Evolutionary conservation across 306 rosid genomes (phyloP).

Genomic region (Quercus robur): DNA sequence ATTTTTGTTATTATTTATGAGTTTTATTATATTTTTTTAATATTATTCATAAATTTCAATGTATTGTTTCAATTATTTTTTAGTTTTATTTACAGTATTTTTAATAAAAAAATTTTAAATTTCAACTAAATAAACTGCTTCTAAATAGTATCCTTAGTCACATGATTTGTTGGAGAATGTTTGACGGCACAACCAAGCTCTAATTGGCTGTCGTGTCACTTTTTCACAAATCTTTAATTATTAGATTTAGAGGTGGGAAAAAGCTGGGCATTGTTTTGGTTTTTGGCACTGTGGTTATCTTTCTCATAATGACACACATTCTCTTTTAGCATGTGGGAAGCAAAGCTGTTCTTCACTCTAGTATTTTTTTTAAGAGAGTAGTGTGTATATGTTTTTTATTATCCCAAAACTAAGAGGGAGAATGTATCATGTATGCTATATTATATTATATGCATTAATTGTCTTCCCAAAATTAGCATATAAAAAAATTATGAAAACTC

Average conservation of each 20-base stretch:
- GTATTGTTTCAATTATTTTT: accelerated
- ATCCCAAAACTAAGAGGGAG: no score
- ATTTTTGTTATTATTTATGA: no score
- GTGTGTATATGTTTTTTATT: no score
- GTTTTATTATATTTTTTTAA: accelerated
- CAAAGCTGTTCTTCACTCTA: neutral
- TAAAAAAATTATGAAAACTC: neutral
- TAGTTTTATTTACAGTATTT: accelerated
- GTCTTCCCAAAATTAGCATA: no score
- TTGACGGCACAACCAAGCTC: neutral
- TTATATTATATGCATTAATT: no score
- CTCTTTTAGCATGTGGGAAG: neutral
- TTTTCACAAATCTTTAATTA: neutral
- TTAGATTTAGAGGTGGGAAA: neutral
- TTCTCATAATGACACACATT: neutral
- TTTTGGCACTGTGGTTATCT: no score
- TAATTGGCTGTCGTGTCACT: neutral
- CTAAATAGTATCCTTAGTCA: neutral
- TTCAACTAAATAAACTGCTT: accelerated
- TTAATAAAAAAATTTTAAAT: accelerated
- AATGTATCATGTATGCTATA: no score
- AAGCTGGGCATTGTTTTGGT: neutral
- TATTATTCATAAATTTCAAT: accelerated
- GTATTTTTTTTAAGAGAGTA: no score
- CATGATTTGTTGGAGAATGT: neutral